phyloP scores from a whole-genome alignment of 2,329 filamentous ascomycete species.

The Aspergillus candidus region DNA sequence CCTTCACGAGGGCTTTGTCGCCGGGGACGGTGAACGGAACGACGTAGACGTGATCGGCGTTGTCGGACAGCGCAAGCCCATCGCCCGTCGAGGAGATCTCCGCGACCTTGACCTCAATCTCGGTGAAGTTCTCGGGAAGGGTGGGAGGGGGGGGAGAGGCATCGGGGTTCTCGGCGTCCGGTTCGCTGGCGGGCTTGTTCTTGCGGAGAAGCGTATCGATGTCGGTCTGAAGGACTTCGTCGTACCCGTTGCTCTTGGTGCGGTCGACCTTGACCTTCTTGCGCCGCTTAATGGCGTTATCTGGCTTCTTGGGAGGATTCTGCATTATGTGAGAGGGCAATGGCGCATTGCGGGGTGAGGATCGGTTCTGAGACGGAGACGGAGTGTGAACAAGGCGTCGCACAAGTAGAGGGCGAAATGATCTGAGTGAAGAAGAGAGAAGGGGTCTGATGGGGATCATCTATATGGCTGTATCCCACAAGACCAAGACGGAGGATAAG shows the following conservation, averaged over 20 bases:
- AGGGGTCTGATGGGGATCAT: conserved; percentile 9
- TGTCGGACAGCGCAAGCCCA: conserved; percentile 68
- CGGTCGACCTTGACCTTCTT: conserved; percentile 52
- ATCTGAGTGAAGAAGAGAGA: conserved; percentile 2
- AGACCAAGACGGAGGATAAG: not conserved
- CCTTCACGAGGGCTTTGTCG: conserved; percentile 71
- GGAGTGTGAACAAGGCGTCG: conserved; percentile 6
- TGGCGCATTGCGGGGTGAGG: conserved; percentile 15
- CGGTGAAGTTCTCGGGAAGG: conserved; percentile 62
- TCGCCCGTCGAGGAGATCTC: conserved; percentile 89
- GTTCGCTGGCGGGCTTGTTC: conserved; percentile 19
- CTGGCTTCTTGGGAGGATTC: conserved; percentile 20
- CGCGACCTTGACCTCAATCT: conserved; percentile 75
- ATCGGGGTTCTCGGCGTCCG: conserved; percentile 21
- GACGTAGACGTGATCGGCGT: conserved; percentile 67
- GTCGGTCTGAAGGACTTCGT: conserved; percentile 62
- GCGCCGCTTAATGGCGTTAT: conserved; percentile 21
- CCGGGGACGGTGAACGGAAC: conserved; percentile 86
- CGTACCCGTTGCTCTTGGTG: conserved; percentile 56
- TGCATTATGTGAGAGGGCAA: conserved; percentile 22
- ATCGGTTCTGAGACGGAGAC: conserved; percentile 3
- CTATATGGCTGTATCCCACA: not conserved
- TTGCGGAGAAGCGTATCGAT: conserved; percentile 44
- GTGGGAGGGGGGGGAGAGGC: conserved; percentile 15
- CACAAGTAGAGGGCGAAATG: conserved; percentile 1